phyloP scores from a whole-genome alignment of 371 early-diverging fungal genomes.

The Batkoa obscura region DNA sequence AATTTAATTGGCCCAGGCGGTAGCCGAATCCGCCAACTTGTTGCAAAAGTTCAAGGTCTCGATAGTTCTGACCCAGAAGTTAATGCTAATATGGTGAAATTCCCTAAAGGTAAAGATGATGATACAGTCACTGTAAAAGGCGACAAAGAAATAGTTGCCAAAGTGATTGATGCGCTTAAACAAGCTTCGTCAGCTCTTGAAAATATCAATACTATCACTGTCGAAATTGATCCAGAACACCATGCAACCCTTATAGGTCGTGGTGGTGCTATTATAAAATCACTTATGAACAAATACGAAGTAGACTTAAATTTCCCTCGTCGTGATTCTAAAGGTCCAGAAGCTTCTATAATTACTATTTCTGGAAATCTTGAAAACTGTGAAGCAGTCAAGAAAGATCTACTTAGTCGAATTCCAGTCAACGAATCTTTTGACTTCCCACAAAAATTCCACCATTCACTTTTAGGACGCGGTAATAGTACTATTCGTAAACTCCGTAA shows the following conservation, averaged over 20 bases:
- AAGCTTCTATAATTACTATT: conserved; percentile 21
- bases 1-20: conserved; percentile 61
- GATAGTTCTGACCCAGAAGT: conserved; percentile 20
- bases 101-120: conserved; percentile 19
- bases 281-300: conserved; percentile 23
- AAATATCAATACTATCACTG: conserved; percentile 17
- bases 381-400: conserved; percentile 23
- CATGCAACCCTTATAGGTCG: conserved; percentile 42
- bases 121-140: conserved; percentile 28
- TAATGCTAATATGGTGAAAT: conserved; percentile 24
- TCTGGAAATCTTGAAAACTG: conserved; percentile 35
- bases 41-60: conserved; percentile 37
- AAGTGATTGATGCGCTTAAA: conserved; percentile 23
- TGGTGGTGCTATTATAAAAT: conserved; percentile 30
- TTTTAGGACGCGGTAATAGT: conserved; percentile 20
- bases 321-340: conserved; percentile 10
- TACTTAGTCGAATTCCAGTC: neutral
- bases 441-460: conserved; percentile 19
- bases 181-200: conserved; percentile 20
- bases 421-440: conserved; percentile 16
- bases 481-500: conserved; percentile 21
- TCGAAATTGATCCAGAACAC: conserved; percentile 24
- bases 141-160: conserved; percentile 27
- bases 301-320: conserved; percentile 37
- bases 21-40: conserved; percentile 37